Percentiles rank a stretch among this genome's conserved stretches.
Evolutionary conservation across 2,329 filamentous ascomycete genomes (phyloP).

Genomic region (Trichoderma gracile): DNA sequence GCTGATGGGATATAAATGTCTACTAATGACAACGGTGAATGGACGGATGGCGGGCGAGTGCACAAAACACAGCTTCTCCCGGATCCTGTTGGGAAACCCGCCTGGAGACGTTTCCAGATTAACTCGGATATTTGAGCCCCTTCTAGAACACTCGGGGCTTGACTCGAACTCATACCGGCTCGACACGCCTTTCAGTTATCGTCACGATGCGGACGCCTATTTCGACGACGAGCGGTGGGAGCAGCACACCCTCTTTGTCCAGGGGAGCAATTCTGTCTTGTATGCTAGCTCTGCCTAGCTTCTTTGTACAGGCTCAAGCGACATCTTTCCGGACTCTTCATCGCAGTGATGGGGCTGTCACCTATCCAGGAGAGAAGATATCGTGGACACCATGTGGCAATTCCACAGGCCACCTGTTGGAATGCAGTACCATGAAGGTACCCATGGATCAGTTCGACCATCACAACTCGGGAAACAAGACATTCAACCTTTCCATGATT

Average conservation of each 20-base stretch:
- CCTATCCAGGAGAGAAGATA: constrained; percentile 41
- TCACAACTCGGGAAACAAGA: constrained; percentile 38
- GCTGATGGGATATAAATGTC: not conserved
- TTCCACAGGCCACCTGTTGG: constrained; percentile 40
- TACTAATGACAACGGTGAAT: not conserved
- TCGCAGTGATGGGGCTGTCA: not conserved
- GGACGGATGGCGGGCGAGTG: not conserved
- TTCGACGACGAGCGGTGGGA: not conserved
- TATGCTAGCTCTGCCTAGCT: not conserved
- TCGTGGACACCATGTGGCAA: constrained; percentile 44
- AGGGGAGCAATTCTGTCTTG: not conserved
- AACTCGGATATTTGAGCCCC: not conserved
- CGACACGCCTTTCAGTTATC: not conserved
- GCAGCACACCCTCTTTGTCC: not conserved
- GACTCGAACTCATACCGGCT: no score
- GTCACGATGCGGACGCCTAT: not conserved
- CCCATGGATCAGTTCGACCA: constrained; percentile 50
- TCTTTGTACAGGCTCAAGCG: constrained; percentile 1
- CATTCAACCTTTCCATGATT: constrained; percentile 48
- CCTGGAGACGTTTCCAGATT: not conserved
- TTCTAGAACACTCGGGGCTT: no score
- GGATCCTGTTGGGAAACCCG: not conserved
- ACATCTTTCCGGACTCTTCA: not conserved
- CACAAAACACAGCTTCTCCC: not conserved
- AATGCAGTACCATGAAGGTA: constrained; percentile 47